Conservation (phyloP, 1,139 yeast species). For the Magnusiomyces fungicola region DNA sequence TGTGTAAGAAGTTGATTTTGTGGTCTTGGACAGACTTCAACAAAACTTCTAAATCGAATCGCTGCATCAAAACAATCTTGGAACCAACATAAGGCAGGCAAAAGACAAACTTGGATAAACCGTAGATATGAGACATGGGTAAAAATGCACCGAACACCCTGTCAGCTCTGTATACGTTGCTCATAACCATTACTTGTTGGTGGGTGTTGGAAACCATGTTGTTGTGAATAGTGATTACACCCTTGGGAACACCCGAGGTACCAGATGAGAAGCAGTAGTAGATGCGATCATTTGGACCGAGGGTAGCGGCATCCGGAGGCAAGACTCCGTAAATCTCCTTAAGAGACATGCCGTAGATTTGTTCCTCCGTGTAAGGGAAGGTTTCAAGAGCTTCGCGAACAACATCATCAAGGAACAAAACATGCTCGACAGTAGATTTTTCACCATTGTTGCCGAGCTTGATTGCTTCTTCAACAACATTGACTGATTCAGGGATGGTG, state of each 20-base stretch:
- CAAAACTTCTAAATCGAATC: slow-evolving; percentile 30
- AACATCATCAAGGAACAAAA: neutral
- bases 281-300: slow-evolving; percentile 25
- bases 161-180: slow-evolving; percentile 11
- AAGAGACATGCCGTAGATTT: neutral
- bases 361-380: neutral
- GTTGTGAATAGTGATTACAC: slow-evolving; percentile 55
- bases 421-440: neutral
- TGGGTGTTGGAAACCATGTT: slow-evolving; percentile 31
- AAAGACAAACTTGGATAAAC: slow-evolving; percentile 27
- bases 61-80: slow-evolving; percentile 28
- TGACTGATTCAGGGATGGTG: slow-evolving; percentile 15
- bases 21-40: slow-evolving; percentile 26
- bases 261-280: slow-evolving; percentile 59
- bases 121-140: slow-evolving; percentile 37
- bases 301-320: neutral
- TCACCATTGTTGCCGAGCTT: neutral
- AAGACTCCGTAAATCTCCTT: neutral
- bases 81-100: slow-evolving; percentile 21
- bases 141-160: slow-evolving; percentile 23
- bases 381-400: slow-evolving; percentile 2
- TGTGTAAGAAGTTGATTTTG: slow-evolving; percentile 24
- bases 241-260: slow-evolving; percentile 69
- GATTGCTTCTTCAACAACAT: neutral
- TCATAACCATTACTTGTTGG: slow-evolving; percentile 17